Percentiles rank a stretch among this genome's conserved stretches.
Evolutionary conservation across 176 grass and related monocot species (phyloP).

Genomic region (Rhynchospora breviuscula): DNA sequence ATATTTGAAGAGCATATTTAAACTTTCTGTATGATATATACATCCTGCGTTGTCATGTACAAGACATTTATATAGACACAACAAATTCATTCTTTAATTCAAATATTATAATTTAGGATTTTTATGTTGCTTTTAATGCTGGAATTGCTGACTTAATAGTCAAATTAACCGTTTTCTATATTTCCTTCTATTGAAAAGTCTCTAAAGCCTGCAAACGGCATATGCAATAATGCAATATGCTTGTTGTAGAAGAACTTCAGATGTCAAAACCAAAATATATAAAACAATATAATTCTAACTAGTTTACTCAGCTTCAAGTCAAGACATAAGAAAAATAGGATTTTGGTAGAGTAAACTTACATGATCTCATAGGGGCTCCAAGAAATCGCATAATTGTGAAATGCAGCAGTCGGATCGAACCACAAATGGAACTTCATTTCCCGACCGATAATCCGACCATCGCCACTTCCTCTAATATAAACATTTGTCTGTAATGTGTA

Average conservation of each 20-base stretch:
- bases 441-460: conserved; percentile 40
- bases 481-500: conserved; percentile 79
- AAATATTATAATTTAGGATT: neutral
- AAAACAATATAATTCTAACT: neutral
- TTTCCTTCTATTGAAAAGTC: neutral
- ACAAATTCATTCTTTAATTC: neutral
- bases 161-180: neutral
- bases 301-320: neutral
- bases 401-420: conserved; percentile 43
- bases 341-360: conserved; percentile 21
- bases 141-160: neutral
- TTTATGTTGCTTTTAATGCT: neutral
- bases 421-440: conserved; percentile 69
- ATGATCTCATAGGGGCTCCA: conserved; percentile 40
- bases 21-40: neutral
- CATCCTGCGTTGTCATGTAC: neutral
- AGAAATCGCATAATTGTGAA: conserved; percentile 39
- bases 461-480: conserved; percentile 54
- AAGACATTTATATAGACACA: neutral
- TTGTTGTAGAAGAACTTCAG: neutral
- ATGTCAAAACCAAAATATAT: neutral
- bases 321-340: neutral
- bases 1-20: neutral
- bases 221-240: neutral
- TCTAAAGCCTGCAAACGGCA: neutral